Evolutionary conservation across 2,329 filamentous ascomycete genomes (phyloP), one percentile per base, ranked within the genome.

Genomic region (Venturia effusa): DNA sequence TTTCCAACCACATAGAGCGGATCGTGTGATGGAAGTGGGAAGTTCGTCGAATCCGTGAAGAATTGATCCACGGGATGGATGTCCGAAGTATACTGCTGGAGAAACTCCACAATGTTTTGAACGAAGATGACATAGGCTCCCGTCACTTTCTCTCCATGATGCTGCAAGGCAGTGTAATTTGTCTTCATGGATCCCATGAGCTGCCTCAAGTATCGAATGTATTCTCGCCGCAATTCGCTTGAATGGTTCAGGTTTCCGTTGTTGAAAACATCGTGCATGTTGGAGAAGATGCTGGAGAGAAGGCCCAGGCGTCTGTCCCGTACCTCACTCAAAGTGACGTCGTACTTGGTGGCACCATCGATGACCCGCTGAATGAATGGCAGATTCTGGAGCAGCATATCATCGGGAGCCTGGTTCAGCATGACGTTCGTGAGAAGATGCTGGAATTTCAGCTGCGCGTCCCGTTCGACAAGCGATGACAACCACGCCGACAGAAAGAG

Each of bases 1-100:
- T 80, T 80, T 10, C 83, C 84, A 4, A 86, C 80, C 30, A 88
- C 83, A 69, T 87, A 88, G 0, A 78, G 81, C 1, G 85, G 85
- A 68, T 88, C 85, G 1, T 74, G 76, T 2, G 78, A 77, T 6
- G 85, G 85, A 4, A 87, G 74, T 2, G 85, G 85, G 69, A 88
- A 88, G 0, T 79, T 77, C 1, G 77, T 74, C 1, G 84, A 83
- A 67, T 86, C 81, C 1, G 80, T 84, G 71, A 86, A 87, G 75
- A 85, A 87, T 0, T 74, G 71, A 63, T 85, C 79, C 19, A 87
- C 76, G 0, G 78, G 76, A 66, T 78, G 80, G 39, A 86, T 84
- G 22, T 85, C 81, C 39, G 78, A 76, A 0, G 81, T 81, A 67
- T 87, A 81, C 68, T 88, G 83, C 68, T 87, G 84, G 59, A 87